Percentiles rank a stretch among this genome's conserved stretches.
phyloP scores from a whole-genome alignment of 2,329 filamentous ascomycete genomes.

The Neocatenulostroma microsporum region DNA sequence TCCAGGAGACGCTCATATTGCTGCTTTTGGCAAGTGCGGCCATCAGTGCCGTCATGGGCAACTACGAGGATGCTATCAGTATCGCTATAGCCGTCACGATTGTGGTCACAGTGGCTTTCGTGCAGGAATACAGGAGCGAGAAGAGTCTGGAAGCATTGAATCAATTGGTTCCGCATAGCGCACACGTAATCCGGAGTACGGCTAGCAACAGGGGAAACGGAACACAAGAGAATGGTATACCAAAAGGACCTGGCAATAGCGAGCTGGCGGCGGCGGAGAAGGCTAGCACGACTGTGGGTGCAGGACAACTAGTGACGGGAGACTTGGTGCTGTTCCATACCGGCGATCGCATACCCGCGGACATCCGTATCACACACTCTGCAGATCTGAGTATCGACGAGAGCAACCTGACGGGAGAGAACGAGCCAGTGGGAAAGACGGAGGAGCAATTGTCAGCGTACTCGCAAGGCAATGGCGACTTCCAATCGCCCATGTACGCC shows the following conservation, averaged over 20 bases:
- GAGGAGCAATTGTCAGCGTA: slow-evolving; percentile 49
- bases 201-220: too few relatives aligned
- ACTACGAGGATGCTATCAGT: slow-evolving; percentile 89
- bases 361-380: slow-evolving; percentile 86
- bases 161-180: slow-evolving; percentile 88
- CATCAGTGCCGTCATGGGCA: slow-evolving; percentile 83
- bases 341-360: slow-evolving; percentile 90
- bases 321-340: slow-evolving; percentile 92
- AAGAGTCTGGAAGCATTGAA: slow-evolving; percentile 94
- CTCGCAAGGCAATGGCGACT: slow-evolving; percentile 16
- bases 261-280: slow-evolving; percentile 58
- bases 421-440: slow-evolving; percentile 78
- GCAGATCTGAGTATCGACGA: slow-evolving; percentile 90
- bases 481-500: slow-evolving; percentile 8
- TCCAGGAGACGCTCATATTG: slow-evolving; percentile 89
- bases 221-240: slow-evolving; percentile 35
- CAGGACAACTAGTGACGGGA: slow-evolving; percentile 78
- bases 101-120: slow-evolving; percentile 89
- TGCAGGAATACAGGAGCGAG: slow-evolving; percentile 95
- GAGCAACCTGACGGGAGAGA: slow-evolving; percentile 94
- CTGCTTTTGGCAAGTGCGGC: slow-evolving; percentile 83
- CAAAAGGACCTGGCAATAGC: slow-evolving; percentile 49
- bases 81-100: slow-evolving; percentile 96
- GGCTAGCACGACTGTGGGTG: slow-evolving; percentile 75
- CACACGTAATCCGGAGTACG: slow-evolving; percentile 70